phyloP scores from a whole-genome alignment of 1,284 basidiomycete species.

The Agaricales sp. region DNA sequence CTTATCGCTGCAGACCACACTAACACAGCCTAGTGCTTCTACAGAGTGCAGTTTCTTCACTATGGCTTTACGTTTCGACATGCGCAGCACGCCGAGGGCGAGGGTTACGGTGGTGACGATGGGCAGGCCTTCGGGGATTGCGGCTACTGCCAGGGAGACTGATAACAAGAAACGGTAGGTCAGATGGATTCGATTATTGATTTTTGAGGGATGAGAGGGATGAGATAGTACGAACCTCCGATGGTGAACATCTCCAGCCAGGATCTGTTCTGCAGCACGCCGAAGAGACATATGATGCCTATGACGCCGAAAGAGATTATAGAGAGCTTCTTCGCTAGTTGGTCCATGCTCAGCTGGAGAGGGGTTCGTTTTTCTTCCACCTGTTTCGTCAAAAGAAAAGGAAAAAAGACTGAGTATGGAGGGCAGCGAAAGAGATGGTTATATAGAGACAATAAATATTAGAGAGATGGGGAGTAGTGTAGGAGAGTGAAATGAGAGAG shows the following conservation, averaged over 20 bases:
- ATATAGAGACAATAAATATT: no score
- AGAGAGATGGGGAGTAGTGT: no score
- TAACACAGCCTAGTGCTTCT: slow-evolving; percentile 89
- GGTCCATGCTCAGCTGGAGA: slow-evolving; percentile 92
- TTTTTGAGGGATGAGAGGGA: slow-evolving; percentile 4
- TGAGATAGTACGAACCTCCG: slow-evolving; percentile 52
- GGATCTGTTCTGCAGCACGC: slow-evolving; percentile 76
- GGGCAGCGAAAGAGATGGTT: no score
- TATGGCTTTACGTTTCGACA: slow-evolving; percentile 92
- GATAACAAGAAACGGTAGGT: slow-evolving; percentile 5
- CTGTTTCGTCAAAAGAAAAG: slow-evolving; percentile 22
- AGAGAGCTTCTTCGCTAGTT: slow-evolving; percentile 88
- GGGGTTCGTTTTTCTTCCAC: slow-evolving; percentile 92
- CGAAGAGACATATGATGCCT: slow-evolving; percentile 87
- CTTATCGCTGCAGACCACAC: slow-evolving; percentile 96
- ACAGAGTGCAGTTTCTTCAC: slow-evolving; percentile 96
- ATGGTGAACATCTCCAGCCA: slow-evolving; percentile 99
- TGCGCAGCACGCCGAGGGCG: slow-evolving; percentile 86
- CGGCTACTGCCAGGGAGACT: slow-evolving; percentile 95
- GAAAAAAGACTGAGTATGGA: background rate
- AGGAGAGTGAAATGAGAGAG: background rate
- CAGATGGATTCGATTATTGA: background rate
- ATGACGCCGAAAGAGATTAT: slow-evolving; percentile 89
- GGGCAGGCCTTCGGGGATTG: slow-evolving; percentile 93
- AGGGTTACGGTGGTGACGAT: slow-evolving; percentile 97